Evolutionary conservation across 73 alveolate species (phyloP).

Genomic region (Tetrahymena thermophila): DNA sequence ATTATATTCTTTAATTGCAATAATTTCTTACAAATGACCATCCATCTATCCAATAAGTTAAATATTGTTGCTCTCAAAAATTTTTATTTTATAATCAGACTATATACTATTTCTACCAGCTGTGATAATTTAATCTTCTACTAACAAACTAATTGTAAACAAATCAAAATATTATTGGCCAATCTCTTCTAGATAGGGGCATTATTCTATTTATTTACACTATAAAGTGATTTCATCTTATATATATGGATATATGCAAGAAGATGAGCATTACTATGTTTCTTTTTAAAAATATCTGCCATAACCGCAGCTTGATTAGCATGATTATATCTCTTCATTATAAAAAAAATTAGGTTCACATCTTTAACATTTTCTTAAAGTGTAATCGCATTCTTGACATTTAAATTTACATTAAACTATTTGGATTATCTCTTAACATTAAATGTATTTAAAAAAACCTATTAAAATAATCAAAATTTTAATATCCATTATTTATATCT

Average conservation of each 20-base stretch:
- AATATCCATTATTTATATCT: neutral
- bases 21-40: neutral
- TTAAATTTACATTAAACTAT: neutral
- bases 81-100: neutral
- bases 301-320: neutral
- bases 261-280: neutral
- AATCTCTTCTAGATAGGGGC: neutral
- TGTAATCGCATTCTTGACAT: neutral
- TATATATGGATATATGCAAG: neutral
- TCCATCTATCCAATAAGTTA: neutral
- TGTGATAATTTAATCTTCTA: neutral
- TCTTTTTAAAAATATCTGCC: neutral
- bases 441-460: neutral
- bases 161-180: neutral
- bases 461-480: neutral
- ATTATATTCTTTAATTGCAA: neutral
- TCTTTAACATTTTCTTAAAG: neutral
- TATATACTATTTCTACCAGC: neutral
- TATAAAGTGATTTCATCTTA: neutral
- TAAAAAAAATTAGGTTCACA: neutral
- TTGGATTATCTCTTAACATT: neutral
- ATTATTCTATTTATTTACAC: neutral
- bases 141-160: neutral
- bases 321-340: neutral
- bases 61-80: neutral